Percentiles rank a stretch among this genome's conserved stretches.
Conservation (phyloP, 1,284 basidiomycete species). For the Microbotryomycetes sp. region DNA sequence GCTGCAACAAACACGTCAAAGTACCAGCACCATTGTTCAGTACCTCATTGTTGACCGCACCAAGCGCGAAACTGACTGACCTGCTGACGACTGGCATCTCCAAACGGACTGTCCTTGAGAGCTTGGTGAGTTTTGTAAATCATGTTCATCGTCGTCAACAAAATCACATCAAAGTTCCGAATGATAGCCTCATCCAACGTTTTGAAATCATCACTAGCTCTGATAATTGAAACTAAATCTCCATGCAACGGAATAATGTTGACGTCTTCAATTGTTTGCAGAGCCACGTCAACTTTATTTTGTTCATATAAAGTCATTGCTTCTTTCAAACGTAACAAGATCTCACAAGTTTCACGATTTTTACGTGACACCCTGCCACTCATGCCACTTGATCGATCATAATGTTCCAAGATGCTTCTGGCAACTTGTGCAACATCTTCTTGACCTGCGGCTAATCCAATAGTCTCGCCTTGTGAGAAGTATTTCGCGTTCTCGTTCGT, state of each 20-base stretch:
- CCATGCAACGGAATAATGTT: constrained; percentile 80
- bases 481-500: constrained; percentile 1
- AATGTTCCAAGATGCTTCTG: constrained; percentile 73
- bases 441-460: constrained; percentile 56
- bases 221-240: constrained; percentile 77
- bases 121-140: constrained; percentile 72
- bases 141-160: constrained; percentile 90
- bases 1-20: constrained; percentile 51
- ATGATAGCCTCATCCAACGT: constrained; percentile 78
- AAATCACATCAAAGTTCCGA: constrained; percentile 79
- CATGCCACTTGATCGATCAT: constrained; percentile 70
- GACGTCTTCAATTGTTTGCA: constrained; percentile 83
- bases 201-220: constrained; percentile 83
- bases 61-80: constrained; percentile 46
- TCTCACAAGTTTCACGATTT: constrained; percentile 56
- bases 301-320: constrained; percentile 70
- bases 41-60: neutral
- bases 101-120: constrained; percentile 63
- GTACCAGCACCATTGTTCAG: no score
- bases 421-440: constrained; percentile 70
- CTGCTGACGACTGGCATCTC: constrained; percentile 65
- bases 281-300: constrained; percentile 65
- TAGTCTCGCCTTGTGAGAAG: constrained; percentile 20
- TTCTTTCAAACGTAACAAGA: constrained; percentile 72
- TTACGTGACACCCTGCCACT: constrained; percentile 70